A percentile compares a stretch with the other conserved stretches of the same genome.
Conservation (phyloP, 345 rosid genomes). For the Eucalyptus albens region DNA sequence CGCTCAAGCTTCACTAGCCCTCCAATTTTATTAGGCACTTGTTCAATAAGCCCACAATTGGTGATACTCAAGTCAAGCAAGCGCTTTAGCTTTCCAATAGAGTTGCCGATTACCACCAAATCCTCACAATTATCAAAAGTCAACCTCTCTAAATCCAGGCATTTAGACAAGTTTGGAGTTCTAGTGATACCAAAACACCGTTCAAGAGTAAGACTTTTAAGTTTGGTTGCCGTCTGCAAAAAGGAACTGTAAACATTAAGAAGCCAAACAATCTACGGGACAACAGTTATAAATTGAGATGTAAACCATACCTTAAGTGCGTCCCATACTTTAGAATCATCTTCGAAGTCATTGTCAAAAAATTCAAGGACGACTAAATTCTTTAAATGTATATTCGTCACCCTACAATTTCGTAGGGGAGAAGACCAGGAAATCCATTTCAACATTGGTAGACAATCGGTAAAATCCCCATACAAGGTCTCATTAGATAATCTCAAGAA, state of each 20-base stretch:
- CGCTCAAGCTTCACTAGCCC: background rate
- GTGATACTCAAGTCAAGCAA: no score
- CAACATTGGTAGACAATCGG: background rate
- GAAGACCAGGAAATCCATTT: background rate
- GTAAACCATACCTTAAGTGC: background rate
- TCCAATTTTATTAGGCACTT: background rate
- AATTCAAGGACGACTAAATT: background rate
- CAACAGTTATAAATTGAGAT: background rate
- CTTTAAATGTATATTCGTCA: background rate
- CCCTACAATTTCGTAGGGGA: background rate
- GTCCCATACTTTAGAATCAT: background rate
- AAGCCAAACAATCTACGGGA: background rate
- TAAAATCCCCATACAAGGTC: no score
- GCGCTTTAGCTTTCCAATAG: background rate
- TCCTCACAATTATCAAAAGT: accelerated
- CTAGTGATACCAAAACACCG: accelerated
- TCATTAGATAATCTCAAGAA: no score
- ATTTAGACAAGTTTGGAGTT: background rate
- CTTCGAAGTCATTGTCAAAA: accelerated
- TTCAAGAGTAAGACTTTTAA: background rate
- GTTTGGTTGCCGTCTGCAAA: background rate
- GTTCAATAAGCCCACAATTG: accelerated
- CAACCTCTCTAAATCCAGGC: background rate
- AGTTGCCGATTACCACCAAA: background rate
- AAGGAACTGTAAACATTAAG: no score